phyloP scores from a whole-genome alignment of 352 stramenopile genomes.

The Phytophthora syringae region DNA sequence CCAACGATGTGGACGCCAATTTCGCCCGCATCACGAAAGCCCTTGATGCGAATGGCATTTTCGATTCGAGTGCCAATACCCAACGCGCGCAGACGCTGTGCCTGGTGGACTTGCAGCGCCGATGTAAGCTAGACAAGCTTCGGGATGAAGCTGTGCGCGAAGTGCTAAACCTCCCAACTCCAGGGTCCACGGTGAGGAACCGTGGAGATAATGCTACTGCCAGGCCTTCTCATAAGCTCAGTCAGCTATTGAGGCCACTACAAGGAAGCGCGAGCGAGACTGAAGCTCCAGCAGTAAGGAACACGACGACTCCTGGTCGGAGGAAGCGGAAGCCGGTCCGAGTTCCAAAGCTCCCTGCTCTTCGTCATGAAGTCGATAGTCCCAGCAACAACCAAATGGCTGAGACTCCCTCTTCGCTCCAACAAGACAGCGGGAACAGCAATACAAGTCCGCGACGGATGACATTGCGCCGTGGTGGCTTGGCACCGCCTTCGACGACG shows the following conservation, averaged over 20 bases:
- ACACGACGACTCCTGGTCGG: not conserved
- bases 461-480: conserved; percentile 22
- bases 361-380: not conserved
- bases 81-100: conserved; percentile 71
- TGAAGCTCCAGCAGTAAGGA: not conserved
- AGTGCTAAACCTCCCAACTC: conserved; percentile 36
- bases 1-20: conserved; percentile 57
- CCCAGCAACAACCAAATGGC: conserved; percentile 12
- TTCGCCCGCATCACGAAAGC: conserved; percentile 57
- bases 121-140: conserved; percentile 66
- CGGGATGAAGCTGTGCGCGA: conserved; percentile 69
- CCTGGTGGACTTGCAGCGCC: conserved; percentile 72
- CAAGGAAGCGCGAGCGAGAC: not conserved
- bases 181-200: not conserved
- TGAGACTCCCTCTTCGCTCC: not conserved
- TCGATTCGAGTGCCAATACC: conserved; percentile 63
- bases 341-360: conserved; percentile 17
- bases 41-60: conserved; percentile 71
- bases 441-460: conserved; percentile 9
- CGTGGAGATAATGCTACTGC: not conserved
- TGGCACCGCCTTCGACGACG: conserved; percentile 7
- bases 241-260: conserved; percentile 22
- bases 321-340: conserved; percentile 21
- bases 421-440: conserved; percentile 2
- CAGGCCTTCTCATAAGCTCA: conserved; percentile 22